Base-by-base conservation (phyloP, 2,329 filamentous ascomycete species). In the Blastomyces silverae region DNA sequence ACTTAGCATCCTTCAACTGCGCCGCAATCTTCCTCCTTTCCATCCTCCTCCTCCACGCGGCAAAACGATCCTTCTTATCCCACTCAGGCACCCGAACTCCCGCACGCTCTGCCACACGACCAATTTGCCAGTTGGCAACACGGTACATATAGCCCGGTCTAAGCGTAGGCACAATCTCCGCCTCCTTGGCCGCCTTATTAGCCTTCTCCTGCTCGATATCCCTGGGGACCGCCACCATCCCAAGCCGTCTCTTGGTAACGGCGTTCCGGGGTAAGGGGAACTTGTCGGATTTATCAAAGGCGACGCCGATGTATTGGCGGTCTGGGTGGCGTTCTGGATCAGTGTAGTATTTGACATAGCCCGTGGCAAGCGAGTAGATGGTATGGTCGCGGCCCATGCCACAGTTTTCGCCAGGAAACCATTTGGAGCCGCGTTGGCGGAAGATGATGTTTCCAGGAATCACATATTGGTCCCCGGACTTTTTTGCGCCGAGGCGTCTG, bases 391-490 rank as follows among this genome's bases (percentile, higher is more conserved):
- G 89, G 61, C 94, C 94, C 82, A 97, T 93, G 72, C 88, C 90
- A 77, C 90, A 91, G 79, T 99, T 97, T 76, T 97, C 94, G 72
- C 94, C 94, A 0, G 94, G 89, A 76, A 89, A 93, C 94, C 94
- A 99, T 73, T 88, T 85, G 3, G 94, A 95, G 71, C 94, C 94
- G 73, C 93, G 89, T 79, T 99, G 94, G 76, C 91, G 92, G 85
- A 94, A 99, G 79, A 99, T 90, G 78, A 99, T 99, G 81, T 96
- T 97, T 64, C 94, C 94, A 4, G 92, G 89, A 65, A 96, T 89
- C 46, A 99, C 94, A 77, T 89, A 96, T 81, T 97, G 89, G 75
- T 93, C 93, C 77, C 90, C 91, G 22, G 89, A 88, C 78, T 93
- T 91, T 83, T 99, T 99, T 5, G 93, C 92, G 70, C 94, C 94